Conservation (phyloP, 176 grass and related monocot species). For the Metroxylon sagu region DNA sequence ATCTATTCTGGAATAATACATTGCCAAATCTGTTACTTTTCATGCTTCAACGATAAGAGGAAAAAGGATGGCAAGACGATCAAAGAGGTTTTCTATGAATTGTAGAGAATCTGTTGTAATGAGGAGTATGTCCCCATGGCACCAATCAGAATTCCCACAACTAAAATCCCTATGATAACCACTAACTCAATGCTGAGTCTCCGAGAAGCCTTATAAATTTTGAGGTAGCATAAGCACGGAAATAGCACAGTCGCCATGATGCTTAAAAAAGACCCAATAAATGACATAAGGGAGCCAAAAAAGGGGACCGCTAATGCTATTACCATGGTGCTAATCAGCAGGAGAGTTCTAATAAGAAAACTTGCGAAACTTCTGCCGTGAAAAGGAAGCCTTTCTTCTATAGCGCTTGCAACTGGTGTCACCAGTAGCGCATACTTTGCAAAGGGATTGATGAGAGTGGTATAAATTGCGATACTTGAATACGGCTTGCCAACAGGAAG, state of each 20-base stretch:
- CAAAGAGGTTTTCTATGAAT: too few relatives aligned
- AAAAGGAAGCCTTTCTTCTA: conserved; percentile 26
- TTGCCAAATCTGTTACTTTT: too few relatives aligned
- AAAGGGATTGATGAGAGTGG: conserved; percentile 47
- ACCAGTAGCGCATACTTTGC: conserved; percentile 48
- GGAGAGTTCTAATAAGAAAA: conserved; percentile 28
- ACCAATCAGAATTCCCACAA: conserved; percentile 28
- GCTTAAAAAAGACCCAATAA: conserved; percentile 47
- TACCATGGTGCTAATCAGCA: conserved; percentile 39
- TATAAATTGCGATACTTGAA: conserved; percentile 41
- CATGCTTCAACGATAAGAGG: too few relatives aligned
- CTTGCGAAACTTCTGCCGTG: neutral
- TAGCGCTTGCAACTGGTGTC: conserved; percentile 28
- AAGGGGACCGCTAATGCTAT: conserved; percentile 41
- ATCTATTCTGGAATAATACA: too few relatives aligned
- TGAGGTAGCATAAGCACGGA: conserved; percentile 50
- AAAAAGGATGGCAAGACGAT: too few relatives aligned
- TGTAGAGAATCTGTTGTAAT: conserved; percentile 31
- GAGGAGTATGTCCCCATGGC: conserved; percentile 39
- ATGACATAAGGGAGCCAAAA: conserved; percentile 51
- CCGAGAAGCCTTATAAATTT: conserved; percentile 28
- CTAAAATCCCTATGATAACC: conserved; percentile 30
- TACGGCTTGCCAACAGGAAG: conserved; percentile 37
- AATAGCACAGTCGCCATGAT: conserved; percentile 43
- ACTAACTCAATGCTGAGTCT: conserved; percentile 12